These are phyloP conservation scores for Arabidopsis arenosa DNA, from an alignment of 345 rosid genomes.

Conservation along the genomic window DNA sequence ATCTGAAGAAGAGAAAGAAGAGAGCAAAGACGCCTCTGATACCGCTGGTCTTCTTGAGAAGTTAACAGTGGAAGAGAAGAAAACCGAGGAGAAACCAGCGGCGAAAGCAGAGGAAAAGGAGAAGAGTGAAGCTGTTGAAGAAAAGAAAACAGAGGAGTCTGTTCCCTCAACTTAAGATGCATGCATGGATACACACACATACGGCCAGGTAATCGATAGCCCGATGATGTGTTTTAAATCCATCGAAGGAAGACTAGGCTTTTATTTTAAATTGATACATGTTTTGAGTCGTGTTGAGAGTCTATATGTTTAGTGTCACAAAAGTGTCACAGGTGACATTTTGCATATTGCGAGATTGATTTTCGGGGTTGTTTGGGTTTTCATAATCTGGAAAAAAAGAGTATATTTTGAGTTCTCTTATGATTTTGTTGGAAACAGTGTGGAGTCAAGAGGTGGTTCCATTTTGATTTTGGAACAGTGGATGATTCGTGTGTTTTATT, in stretches of 20 bases:
- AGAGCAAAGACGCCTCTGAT: conserved; percentile 67
- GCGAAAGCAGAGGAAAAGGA: conserved; percentile 47
- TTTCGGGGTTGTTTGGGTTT: conserved; percentile 13
- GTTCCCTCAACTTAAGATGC: conserved; percentile 54
- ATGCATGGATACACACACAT: conserved; percentile 20
- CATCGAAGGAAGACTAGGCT: conserved; percentile 26
- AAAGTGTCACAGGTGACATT: conserved; percentile 25
- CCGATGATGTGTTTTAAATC: conserved; percentile 21
- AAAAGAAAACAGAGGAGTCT: conserved; percentile 59
- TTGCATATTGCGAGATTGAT: conserved; percentile 35
- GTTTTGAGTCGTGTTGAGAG: conserved; percentile 33
- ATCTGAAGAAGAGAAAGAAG: conserved; percentile 62
- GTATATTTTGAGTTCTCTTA: conserved; percentile 12
- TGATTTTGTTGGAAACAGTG: conserved; percentile 23
- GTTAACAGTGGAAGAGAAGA: conserved; percentile 72
- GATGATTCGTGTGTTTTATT: conserved; percentile 5
- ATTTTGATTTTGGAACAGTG: conserved; percentile 21
- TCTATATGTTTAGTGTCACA: conserved; percentile 30
- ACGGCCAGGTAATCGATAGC: conserved; percentile 13
- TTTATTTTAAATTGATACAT: conserved; percentile 18
- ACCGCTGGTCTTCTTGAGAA: conserved; percentile 75
- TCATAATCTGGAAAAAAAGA: conserved; percentile 5
- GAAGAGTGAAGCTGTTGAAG: conserved; percentile 41
- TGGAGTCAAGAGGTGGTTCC: neutral
- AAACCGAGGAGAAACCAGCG: conserved; percentile 48